Conservation (phyloP, 306 rosid species). For the Coriaria nepalensis region DNA sequence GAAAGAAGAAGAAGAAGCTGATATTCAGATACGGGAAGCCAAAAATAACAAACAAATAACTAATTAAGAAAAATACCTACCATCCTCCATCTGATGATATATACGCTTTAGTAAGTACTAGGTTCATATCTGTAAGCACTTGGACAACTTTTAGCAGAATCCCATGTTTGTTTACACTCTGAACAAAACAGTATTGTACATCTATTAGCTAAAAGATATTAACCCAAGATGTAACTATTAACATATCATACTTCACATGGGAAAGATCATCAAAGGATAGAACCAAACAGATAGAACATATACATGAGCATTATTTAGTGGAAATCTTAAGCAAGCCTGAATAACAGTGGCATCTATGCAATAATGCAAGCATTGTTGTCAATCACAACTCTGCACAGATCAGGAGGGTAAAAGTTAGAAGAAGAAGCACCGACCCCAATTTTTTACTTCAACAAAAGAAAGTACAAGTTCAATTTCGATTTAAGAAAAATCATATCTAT, state of each 20-base stretch:
- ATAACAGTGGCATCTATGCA: slow-evolving; percentile 72
- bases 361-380: slow-evolving; percentile 59
- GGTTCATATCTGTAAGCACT: slow-evolving; percentile 80
- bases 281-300: neutral
- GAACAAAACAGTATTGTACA: slow-evolving; percentile 5
- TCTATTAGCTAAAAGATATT: neutral
- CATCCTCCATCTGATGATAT: slow-evolving; percentile 91
- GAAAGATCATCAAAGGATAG: neutral
- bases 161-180: slow-evolving; percentile 94
- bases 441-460: too few relatives aligned
- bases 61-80: slow-evolving; percentile 25
- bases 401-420: slow-evolving; percentile 15
- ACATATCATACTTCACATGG: too few relatives aligned
- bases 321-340: slow-evolving; percentile 46
- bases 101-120: slow-evolving; percentile 64
- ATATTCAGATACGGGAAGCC: slow-evolving; percentile 9
- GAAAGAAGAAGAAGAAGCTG: neutral
- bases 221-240: neutral
- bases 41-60: neutral
- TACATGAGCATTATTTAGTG: neutral
- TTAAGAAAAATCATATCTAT: too few relatives aligned
- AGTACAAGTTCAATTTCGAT: too few relatives aligned
- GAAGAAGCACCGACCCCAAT: slow-evolving; percentile 2
- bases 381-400: slow-evolving; percentile 70
- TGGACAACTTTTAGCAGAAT: slow-evolving; percentile 80